Base-by-base conservation (phyloP, 140 eudicot species). In the Ambrosia hybrid region DNA sequence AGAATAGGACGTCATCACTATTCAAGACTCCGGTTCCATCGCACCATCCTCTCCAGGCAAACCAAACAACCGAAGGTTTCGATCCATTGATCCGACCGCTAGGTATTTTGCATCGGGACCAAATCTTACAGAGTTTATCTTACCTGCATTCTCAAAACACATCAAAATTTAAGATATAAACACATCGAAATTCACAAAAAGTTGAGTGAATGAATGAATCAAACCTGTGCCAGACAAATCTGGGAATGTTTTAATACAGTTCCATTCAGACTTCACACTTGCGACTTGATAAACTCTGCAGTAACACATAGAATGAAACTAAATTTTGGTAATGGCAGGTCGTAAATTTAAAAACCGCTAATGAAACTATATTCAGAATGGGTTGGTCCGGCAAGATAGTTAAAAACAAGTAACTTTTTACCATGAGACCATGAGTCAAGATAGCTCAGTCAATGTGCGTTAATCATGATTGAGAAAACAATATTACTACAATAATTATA, bases 151-250 rank as follows among this genome's bases (percentile, higher is more conserved):
- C 17, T 16, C 2, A 33, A 51, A 36, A 3, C 26, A 51, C 38
- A 5, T 38, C 52, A 7, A 61, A 39, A 36, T 48, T 48, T 5
- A 4, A 0, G 36, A 48, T n/a, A n/a, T n/a, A n/a, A n/a, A n/a
- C n/a, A n/a, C n/a, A n/a, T n/a, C n/a, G n/a, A n/a, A n/a, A n/a
- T n/a, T n/a, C n/a, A n/a, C n/a, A 6, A 53, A 65, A 12, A 10
- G 53, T 10, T 48, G n/a, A 48, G n/a, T 6, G n/a, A 48, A 48
- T 48, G 53, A 68, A 4, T 16, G 61, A 84, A 46, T 46, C 38
- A 68, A 45, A 94, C 99, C 99, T 90, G 97, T 88, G 87, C 99
- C 99, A 26, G 99, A 94, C 76, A 94, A 76, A 82, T 94, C 99
- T 9, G 97, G 99, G 61, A 94, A 70, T 21, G 94, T 90, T 77